Conservation (phyloP, 2,329 filamentous ascomycete species). For the Karstenula rhodostoma region DNA sequence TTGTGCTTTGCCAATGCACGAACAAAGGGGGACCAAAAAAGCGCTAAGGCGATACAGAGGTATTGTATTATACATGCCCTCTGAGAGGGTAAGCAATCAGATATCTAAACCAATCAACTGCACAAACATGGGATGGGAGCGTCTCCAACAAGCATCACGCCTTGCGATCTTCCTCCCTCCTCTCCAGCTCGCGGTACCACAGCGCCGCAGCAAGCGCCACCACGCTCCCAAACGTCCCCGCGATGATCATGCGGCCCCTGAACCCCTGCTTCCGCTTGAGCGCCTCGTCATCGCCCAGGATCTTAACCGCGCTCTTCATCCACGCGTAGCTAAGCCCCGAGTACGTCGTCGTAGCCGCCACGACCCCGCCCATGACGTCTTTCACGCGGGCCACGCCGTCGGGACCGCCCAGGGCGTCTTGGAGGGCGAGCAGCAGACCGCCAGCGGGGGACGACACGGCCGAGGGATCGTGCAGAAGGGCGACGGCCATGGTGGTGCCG, state of each 20-base stretch:
- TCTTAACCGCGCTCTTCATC: conserved; percentile 90
- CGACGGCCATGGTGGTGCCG: conserved; percentile 81
- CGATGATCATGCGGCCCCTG: conserved; percentile 58
- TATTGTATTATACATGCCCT: too few relatives aligned
- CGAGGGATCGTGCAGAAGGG: conserved; percentile 68
- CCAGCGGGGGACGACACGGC: conserved; percentile 60
- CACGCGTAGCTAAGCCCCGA: conserved; percentile 92
- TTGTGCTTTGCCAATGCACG: too few relatives aligned
- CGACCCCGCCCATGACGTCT: conserved; percentile 71
- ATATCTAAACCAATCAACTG: too few relatives aligned
- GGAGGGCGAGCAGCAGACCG: conserved; percentile 33
- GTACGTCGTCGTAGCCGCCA: conserved; percentile 90
- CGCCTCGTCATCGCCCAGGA: conserved; percentile 65
- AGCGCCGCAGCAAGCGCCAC: conserved; percentile 50
- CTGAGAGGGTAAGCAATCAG: too few relatives aligned
- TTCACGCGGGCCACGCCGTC: conserved; percentile 47
- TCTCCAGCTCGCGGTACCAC: conserved; percentile 35
- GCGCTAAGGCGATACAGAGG: too few relatives aligned
- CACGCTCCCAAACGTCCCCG: conserved; percentile 55
- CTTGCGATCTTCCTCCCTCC: too few relatives aligned
- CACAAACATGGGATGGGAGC: too few relatives aligned
- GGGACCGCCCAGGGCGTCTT: conserved; percentile 39
- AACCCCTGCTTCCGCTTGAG: conserved; percentile 58
- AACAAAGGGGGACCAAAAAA: too few relatives aligned
- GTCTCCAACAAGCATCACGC: too few relatives aligned